phyloP scores from a whole-genome alignment of 2,329 filamentous ascomycete genomes.

The Diplocarpon rosae region DNA sequence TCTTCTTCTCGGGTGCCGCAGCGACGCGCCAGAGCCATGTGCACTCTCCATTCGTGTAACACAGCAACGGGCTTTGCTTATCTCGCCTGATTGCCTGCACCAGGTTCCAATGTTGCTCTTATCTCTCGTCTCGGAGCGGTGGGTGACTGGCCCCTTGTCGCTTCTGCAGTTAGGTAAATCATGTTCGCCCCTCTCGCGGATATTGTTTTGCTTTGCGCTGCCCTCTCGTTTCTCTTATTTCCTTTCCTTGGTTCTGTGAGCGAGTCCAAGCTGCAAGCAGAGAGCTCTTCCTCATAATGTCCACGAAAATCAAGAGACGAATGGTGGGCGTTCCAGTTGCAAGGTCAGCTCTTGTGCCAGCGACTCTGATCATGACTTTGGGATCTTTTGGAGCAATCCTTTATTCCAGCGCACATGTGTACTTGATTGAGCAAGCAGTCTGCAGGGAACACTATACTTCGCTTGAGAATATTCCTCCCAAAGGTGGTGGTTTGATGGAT shows the following conservation, averaged over 20 bases:
- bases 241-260: background rate
- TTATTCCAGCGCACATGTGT: conserved; percentile 9
- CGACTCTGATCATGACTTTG: conserved; percentile 3
- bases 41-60: no score
- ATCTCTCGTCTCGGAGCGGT: no score
- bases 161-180: background rate
- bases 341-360: conserved; percentile 2
- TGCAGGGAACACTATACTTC: conserved; percentile 10
- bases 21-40: no score
- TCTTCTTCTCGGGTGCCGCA: no score
- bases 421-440: conserved; percentile 12
- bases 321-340: background rate
- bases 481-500: conserved; percentile 5
- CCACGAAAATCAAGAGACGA: background rate
- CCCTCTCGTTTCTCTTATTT: background rate
- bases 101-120: no score
- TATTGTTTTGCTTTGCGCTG: no score
- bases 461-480: conserved; percentile 2
- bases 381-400: conserved; percentile 6
- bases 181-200: no score
- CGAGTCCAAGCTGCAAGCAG: no score
- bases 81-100: no score
- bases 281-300: background rate
- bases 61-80: no score
- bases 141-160: no score